phyloP scores from a whole-genome alignment of 768 basidiomycete species.

The Rhodotorula babjevae region DNA sequence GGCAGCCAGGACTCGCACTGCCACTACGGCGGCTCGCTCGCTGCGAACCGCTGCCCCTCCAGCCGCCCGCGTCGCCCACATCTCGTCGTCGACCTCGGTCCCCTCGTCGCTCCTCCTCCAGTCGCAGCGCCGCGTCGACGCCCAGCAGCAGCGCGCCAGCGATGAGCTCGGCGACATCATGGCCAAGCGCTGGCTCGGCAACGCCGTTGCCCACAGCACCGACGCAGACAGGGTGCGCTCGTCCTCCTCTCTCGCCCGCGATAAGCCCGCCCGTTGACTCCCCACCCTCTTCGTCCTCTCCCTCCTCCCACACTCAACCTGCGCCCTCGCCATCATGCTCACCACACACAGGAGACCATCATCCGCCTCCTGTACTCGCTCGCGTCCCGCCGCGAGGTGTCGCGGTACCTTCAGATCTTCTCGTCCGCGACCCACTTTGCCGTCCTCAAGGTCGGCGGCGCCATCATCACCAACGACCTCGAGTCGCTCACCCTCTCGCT shows the following conservation, averaged over 20 bases:
- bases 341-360: slow-evolving; percentile 69
- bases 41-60: not conserved
- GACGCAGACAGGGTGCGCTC: slow-evolving; percentile 33
- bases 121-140: slow-evolving; percentile 29
- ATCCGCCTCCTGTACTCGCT: slow-evolving; percentile 93
- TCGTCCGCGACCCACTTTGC: slow-evolving; percentile 56
- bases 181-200: slow-evolving; percentile 36
- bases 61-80: not conserved
- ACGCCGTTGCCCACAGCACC: slow-evolving; percentile 24
- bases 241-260: not conserved
- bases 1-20: not conserved
- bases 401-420: slow-evolving; percentile 96
- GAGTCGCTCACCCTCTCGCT: slow-evolving; percentile 91
- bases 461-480: slow-evolving; percentile 76
- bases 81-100: slow-evolving; percentile 9
- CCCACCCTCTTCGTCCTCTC: not conserved
- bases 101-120: slow-evolving; percentile 27
- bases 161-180: slow-evolving; percentile 38
- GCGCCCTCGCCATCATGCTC: too few species aligned
- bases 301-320: not conserved
- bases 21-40: not conserved
- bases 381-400: slow-evolving; percentile 94
- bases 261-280: not conserved
- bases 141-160: slow-evolving; percentile 14
- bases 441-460: slow-evolving; percentile 97